phyloP scores from a whole-genome alignment of 1,284 basidiomycete species.

The Fomitiporia mediterranea region DNA sequence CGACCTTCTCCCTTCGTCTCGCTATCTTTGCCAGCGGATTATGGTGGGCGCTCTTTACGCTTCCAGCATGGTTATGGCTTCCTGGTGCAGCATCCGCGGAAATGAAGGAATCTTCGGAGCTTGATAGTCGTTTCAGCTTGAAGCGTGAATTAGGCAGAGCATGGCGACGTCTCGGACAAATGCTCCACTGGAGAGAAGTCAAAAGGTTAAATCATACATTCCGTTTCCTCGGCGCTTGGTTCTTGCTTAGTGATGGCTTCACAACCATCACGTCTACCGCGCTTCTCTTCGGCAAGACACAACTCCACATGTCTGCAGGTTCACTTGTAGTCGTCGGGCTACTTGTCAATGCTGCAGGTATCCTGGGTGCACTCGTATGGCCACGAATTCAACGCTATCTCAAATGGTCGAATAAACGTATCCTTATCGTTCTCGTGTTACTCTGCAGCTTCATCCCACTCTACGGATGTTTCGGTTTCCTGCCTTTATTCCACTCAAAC shows the following conservation, averaged over 20 bases:
- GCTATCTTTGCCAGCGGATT: constrained; percentile 77
- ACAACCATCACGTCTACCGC: constrained; percentile 82
- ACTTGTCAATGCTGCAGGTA: constrained; percentile 64
- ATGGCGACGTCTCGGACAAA: constrained; percentile 62
- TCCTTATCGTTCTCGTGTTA: constrained; percentile 64
- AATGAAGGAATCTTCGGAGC: constrained; percentile 22
- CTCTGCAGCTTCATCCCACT: constrained; percentile 68
- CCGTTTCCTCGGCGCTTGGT: constrained; percentile 85
- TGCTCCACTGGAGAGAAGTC: constrained; percentile 68
- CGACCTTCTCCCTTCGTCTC: constrained; percentile 69
- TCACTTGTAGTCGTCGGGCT: constrained; percentile 70
- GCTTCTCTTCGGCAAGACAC: constrained; percentile 78
- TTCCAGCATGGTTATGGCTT: constrained; percentile 72
- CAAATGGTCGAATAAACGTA: constrained; percentile 59
- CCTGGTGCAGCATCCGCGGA: constrained; percentile 35
- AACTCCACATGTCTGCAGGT: constrained; percentile 66
- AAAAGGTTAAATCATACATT: constrained; percentile 78
- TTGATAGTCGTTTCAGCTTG: constrained; percentile 37
- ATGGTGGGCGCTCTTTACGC: constrained; percentile 80
- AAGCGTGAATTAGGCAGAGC: constrained; percentile 51
- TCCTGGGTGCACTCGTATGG: constrained; percentile 70
- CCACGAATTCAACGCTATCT: constrained; percentile 59
- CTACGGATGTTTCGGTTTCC: constrained; percentile 80
- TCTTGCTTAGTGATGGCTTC: constrained; percentile 85
- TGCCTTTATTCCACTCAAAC: constrained; percentile 40